Evolutionary conservation across 768 basidiomycete genomes (phyloP).

Genomic region (Flagelloscypha sp.): DNA sequence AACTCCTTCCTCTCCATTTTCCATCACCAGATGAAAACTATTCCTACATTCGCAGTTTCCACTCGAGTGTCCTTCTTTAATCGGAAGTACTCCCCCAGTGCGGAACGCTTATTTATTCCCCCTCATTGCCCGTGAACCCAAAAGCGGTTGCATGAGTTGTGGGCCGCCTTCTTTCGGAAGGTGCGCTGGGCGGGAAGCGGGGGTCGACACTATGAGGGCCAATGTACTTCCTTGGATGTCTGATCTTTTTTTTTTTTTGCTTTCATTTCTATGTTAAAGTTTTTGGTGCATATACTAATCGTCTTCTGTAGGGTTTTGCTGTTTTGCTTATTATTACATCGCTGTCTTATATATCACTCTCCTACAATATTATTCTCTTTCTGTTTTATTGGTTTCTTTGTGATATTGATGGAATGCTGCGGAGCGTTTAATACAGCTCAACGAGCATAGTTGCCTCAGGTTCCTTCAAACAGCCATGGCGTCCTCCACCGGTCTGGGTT

Average conservation of each 20-base stretch:
- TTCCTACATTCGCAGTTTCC: conserved; percentile 84
- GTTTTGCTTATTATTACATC: too few species aligned
- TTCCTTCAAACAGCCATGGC: too few species aligned
- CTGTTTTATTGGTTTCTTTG: too few species aligned
- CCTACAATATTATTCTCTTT: too few species aligned
- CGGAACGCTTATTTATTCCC: conserved; percentile 66
- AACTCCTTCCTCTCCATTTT: conserved; percentile 7
- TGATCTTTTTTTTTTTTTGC: conserved; percentile 53
- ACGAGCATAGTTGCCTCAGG: too few species aligned
- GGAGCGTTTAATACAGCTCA: too few species aligned
- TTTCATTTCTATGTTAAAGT: too few species aligned
- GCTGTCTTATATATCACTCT: too few species aligned
- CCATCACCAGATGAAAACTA: conserved; percentile 41
- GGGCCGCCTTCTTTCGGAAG: conserved; percentile 45
- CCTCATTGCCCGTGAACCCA: conserved; percentile 63
- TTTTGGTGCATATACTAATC: too few species aligned
- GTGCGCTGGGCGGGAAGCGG: conserved; percentile 71
- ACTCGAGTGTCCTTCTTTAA: conserved; percentile 56
- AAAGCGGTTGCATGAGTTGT: conserved; percentile 50
- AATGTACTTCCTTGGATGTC: conserved; percentile 87
- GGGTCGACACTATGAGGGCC: conserved; percentile 67
- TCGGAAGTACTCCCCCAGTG: conserved; percentile 69
- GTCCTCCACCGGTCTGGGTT: conserved; percentile 61
- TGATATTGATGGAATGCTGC: too few species aligned
- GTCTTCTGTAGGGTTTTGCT: too few species aligned